These are phyloP conservation scores for Diatrype stigma DNA, from an alignment of 2,329 filamentous ascomycete genomes.

Conservation along the genomic window DNA sequence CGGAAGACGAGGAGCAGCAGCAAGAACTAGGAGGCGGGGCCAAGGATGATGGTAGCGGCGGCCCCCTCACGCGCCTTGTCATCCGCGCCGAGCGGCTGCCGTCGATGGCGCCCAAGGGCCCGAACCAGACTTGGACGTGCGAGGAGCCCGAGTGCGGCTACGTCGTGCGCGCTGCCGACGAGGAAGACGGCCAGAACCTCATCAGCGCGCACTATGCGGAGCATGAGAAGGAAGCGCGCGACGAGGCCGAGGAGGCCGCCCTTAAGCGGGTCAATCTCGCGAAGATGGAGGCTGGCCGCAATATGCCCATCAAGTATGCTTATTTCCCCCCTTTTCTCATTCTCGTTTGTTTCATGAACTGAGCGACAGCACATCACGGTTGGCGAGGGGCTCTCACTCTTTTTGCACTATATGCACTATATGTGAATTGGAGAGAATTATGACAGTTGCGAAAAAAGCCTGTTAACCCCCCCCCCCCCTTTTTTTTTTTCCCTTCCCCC, in stretches of 20 bases:
- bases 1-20: slow-evolving; percentile 27
- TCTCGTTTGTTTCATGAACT: slow-evolving; percentile 22
- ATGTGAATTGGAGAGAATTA: no score
- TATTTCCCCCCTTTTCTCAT: slow-evolving; percentile 31
- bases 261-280: slow-evolving; percentile 45
- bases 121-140: slow-evolving; percentile 64
- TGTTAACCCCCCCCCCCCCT: no score
- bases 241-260: slow-evolving; percentile 29
- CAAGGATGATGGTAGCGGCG: slow-evolving; percentile 5
- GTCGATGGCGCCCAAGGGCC: slow-evolving; percentile 46
- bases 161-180: slow-evolving; percentile 59
- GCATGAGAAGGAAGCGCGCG: slow-evolving; percentile 54
- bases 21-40: no score
- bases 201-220: slow-evolving; percentile 59
- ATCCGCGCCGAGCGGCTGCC: slow-evolving; percentile 48
- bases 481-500: no score
- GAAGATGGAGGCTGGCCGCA: slow-evolving; percentile 53
- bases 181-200: slow-evolving; percentile 47
- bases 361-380: not conserved
- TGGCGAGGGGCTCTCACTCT: not conserved
- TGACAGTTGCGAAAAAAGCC: no score
- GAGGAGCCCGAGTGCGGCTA: slow-evolving; percentile 60
- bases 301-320: slow-evolving; percentile 54
- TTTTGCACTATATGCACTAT: no score
- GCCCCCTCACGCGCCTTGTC: slow-evolving; percentile 29